phyloP scores from a whole-genome alignment of 805 yeast species.

The Saccharomycopsis sp. region DNA sequence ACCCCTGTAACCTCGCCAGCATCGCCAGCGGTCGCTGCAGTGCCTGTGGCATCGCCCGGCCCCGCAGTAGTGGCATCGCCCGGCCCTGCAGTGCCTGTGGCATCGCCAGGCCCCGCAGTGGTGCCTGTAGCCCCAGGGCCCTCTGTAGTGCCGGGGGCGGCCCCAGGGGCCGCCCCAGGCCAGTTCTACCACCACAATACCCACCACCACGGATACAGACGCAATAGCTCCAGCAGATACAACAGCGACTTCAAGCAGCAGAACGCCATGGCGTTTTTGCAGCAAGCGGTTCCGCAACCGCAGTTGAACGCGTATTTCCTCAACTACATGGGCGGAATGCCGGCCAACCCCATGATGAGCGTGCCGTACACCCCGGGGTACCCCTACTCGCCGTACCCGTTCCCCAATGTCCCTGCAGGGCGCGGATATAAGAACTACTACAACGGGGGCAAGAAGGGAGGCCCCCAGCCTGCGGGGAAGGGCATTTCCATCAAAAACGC shows the following conservation, averaged over 20 bases:
- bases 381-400: not conserved
- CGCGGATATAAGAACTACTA: not conserved
- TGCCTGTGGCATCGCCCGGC: not conserved
- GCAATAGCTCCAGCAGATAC: not conserved
- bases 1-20: too few species aligned
- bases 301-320: not conserved
- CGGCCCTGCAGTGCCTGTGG: not conserved
- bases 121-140: too few species aligned
- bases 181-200: slow-evolving; percentile 3
- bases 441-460: not conserved
- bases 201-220: slow-evolving; percentile 7
- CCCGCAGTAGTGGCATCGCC: slow-evolving; percentile 2
- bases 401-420: not conserved
- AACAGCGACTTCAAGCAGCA: not conserved
- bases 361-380: not conserved
- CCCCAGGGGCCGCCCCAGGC: not conserved
- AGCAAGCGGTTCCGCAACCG: slow-evolving; percentile 1
- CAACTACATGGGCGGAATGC: not conserved
- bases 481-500: slow-evolving; percentile 2
- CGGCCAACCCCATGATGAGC: not conserved
- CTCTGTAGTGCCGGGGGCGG: slow-evolving; percentile 4
- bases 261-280: not conserved
- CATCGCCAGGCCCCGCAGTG: not conserved
- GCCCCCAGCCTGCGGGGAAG: not conserved
- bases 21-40: not conserved